Evolutionary conservation across 768 basidiomycete genomes (phyloP).

Genomic region (Phlebiopsis gigantea): DNA sequence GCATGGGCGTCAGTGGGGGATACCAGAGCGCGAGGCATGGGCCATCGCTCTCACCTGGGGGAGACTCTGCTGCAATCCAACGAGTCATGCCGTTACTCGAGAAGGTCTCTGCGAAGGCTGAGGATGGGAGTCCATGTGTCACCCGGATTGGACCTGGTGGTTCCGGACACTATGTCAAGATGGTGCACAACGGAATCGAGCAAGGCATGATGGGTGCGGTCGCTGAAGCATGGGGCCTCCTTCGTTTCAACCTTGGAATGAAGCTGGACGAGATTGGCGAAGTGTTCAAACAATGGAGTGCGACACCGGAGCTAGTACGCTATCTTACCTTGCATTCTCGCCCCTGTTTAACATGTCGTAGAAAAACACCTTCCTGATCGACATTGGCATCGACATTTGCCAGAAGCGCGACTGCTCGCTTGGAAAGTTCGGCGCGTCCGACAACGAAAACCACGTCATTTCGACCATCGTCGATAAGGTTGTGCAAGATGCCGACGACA

Average conservation of each 20-base stretch:
- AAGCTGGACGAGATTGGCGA: slow-evolving; percentile 85
- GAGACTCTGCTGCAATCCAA: slow-evolving; percentile 90
- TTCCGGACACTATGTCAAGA: slow-evolving; percentile 98
- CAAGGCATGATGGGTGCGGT: slow-evolving; percentile 99
- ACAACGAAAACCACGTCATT: slow-evolving; percentile 88
- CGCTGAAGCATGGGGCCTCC: slow-evolving; percentile 97
- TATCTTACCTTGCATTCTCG: slow-evolving; percentile 32
- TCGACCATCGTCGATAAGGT: slow-evolving; percentile 89
- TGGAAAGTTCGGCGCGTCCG: slow-evolving; percentile 1
- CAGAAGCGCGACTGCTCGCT: slow-evolving; percentile 38
- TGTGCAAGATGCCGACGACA: slow-evolving; percentile 94
- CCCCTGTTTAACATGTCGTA: background rate
- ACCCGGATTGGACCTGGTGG: slow-evolving; percentile 99
- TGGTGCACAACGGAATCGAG: slow-evolving; percentile 99
- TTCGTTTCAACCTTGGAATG: slow-evolving; percentile 91
- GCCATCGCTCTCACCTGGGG: slow-evolving; percentile 99
- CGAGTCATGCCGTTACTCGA: slow-evolving; percentile 98
- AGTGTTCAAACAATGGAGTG: slow-evolving; percentile 95
- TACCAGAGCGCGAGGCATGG: slow-evolving; percentile 98
- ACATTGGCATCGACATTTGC: slow-evolving; percentile 95
- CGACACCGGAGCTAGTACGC: slow-evolving; percentile 60
- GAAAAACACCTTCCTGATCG: slow-evolving; percentile 90
- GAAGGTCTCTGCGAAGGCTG: slow-evolving; percentile 88
- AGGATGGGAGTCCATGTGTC: slow-evolving; percentile 90
- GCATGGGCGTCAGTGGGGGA: slow-evolving; percentile 97